Conservation (phyloP, 1,284 basidiomycete species). For the Anthracocystis setariae region DNA sequence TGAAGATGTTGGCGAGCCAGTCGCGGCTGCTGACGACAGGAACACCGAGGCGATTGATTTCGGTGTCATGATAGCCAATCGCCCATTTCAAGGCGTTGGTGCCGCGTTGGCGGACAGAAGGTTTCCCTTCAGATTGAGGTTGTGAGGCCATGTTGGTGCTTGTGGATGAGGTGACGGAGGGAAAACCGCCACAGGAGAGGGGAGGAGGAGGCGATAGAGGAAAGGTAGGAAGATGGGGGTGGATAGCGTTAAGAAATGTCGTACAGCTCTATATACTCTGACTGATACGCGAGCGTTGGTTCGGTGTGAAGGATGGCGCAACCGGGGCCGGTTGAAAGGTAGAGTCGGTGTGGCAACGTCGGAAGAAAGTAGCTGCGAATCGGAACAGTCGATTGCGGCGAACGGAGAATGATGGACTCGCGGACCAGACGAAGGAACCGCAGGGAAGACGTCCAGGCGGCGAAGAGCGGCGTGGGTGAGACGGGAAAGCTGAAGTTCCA, state of each 20-base stretch:
- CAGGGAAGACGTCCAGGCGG: too few species aligned
- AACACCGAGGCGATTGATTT: constrained; percentile 63
- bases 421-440: neutral
- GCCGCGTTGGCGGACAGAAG: constrained; percentile 20
- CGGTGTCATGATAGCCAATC: constrained; percentile 60
- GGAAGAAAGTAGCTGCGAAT: constrained; percentile 1
- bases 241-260: constrained; percentile 3
- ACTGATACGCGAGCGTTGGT: neutral
- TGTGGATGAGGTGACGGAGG: constrained; percentile 2
- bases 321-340: too few species aligned
- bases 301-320: neutral
- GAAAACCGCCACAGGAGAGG: constrained; percentile 5
- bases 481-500: too few species aligned
- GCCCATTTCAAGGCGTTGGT: constrained; percentile 42
- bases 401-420: too few species aligned
- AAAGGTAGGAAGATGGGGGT: neutral
- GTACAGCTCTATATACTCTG: constrained; percentile 24
- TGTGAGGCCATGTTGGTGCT: constrained; percentile 24
- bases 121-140: constrained; percentile 16
- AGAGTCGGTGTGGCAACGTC: too few species aligned
- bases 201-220: neutral
- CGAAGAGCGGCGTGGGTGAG: neutral
- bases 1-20: constrained; percentile 53
- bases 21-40: constrained; percentile 62
- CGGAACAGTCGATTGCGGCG: too few species aligned